These are phyloP conservation scores for Alternaria brassicae DNA, from an alignment of 2,329 filamentous ascomycete genomes.

Conservation along the genomic window DNA sequence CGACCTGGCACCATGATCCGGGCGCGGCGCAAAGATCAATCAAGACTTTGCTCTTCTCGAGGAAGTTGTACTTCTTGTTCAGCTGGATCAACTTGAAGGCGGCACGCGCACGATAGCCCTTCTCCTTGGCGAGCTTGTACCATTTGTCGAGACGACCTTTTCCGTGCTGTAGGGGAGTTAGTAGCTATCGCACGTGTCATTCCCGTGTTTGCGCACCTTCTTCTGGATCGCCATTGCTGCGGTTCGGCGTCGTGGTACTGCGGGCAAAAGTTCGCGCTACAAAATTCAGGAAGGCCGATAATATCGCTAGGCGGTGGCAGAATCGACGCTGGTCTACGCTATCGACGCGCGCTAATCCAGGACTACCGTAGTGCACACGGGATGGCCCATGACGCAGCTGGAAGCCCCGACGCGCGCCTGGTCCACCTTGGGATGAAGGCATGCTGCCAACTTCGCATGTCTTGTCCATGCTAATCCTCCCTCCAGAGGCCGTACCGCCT, in stretches of 20 bases:
- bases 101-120: slow-evolving; percentile 92
- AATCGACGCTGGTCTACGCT: slow-evolving; percentile 10
- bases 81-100: slow-evolving; percentile 98
- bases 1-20: slow-evolving; percentile 70
- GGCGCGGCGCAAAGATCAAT: slow-evolving; percentile 98
- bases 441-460: slow-evolving; percentile 12
- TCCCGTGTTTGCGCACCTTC: slow-evolving; percentile 63
- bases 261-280: slow-evolving; percentile 27
- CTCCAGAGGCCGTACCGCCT: slow-evolving; percentile 30
- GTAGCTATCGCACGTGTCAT: neutral
- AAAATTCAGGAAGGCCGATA: slow-evolving; percentile 27
- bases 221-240: slow-evolving; percentile 89
- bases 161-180: slow-evolving; percentile 68
- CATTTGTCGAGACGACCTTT: slow-evolving; percentile 99
- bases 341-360: slow-evolving; percentile 12
- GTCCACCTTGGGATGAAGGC: slow-evolving; percentile 30
- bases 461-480: slow-evolving; percentile 15
- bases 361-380: slow-evolving; percentile 17
- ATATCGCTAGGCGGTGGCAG: slow-evolving; percentile 28
- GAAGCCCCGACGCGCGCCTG: slow-evolving; percentile 16
- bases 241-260: slow-evolving; percentile 25
- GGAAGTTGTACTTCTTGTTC: slow-evolving; percentile 98
- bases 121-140: slow-evolving; percentile 98
- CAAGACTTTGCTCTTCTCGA: slow-evolving; percentile 94
- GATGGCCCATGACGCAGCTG: slow-evolving; percentile 13